Evolutionary conservation across 2,329 filamentous ascomycete genomes (phyloP).

Genomic region (Ascochyta viciae-villosae): DNA sequence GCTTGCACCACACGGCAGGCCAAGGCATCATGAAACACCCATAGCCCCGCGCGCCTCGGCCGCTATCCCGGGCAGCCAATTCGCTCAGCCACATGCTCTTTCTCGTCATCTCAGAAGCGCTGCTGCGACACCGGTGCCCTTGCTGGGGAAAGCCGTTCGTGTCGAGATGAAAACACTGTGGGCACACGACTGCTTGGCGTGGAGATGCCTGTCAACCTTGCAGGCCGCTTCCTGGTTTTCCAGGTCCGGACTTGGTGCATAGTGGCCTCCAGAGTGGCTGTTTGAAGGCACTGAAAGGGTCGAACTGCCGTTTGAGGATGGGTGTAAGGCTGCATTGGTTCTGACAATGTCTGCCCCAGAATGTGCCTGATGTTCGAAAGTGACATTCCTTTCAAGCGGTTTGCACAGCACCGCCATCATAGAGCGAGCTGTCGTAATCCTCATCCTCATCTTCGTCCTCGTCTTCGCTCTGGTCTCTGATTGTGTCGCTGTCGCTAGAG

Average conservation of each 20-base stretch:
- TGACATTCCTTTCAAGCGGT: conserved; percentile 3
- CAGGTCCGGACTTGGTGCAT: conserved; percentile 19
- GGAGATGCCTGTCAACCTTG: conserved; percentile 1
- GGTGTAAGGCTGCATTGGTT: not conserved
- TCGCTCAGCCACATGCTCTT: conserved; percentile 13
- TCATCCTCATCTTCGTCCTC: conserved; percentile 1
- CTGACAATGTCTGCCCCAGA: conserved; percentile 4
- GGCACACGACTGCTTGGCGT: not conserved
- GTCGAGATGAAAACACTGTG: conserved; percentile 5
- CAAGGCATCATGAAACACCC: conserved; percentile 20
- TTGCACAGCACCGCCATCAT: conserved; percentile 10
- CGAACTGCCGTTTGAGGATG: not conserved
- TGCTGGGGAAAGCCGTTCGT: conserved; percentile 12
- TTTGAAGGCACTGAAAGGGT: conserved; percentile 21
- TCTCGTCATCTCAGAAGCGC: conserved; percentile 13
- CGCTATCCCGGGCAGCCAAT: conserved; percentile 11
- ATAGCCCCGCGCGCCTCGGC: conserved; percentile 3
- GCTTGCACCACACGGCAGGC: conserved; percentile 19
- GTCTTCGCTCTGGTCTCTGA: conserved; percentile 3
- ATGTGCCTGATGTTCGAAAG: not conserved
- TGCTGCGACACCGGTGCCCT: conserved; percentile 13
- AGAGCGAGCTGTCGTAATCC: conserved; percentile 4
- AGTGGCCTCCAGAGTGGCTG: conserved; percentile 16
- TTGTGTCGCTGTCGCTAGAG: not conserved
- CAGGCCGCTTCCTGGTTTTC: not conserved